Percentiles rank a stretch among this genome's conserved stretches.
phyloP scores from a whole-genome alignment of 1,284 basidiomycete species.

The Naganishia sp. region DNA sequence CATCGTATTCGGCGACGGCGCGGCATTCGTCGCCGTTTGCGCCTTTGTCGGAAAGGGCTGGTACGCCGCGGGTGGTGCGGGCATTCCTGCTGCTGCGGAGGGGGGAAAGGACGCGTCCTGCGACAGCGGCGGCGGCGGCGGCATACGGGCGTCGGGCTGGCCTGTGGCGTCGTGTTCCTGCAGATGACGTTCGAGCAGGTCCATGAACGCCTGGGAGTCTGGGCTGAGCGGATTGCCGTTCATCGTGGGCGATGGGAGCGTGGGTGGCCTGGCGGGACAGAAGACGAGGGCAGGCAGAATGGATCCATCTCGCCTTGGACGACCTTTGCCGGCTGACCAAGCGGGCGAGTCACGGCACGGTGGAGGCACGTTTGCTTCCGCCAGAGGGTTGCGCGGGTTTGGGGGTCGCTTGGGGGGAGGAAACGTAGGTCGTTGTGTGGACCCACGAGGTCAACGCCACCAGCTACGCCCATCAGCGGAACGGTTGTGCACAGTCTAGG shows the following conservation, averaged over 20 bases:
- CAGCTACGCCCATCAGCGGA: too few relatives aligned
- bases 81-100: not conserved
- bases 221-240: conserved; percentile 29
- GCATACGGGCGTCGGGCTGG: not conserved
- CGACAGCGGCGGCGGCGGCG: not conserved
- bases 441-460: too few relatives aligned
- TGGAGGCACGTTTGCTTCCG: not conserved
- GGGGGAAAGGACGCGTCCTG: not conserved
- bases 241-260: not conserved
- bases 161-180: conserved; percentile 13
- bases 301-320: too few relatives aligned
- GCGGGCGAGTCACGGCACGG: not conserved
- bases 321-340: conserved; percentile 18
- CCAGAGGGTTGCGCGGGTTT: not conserved
- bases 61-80: too few relatives aligned
- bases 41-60: not conserved
- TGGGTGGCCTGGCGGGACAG: not conserved
- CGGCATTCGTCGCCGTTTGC: not conserved
- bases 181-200: conserved; percentile 32
- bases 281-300: not conserved
- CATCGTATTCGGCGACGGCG: conserved; percentile 18
- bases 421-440: too few relatives aligned
- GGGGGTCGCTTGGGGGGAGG: too few relatives aligned
- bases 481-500: too few relatives aligned
- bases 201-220: conserved; percentile 31